A percentile compares a stretch with the other conserved stretches of the same genome.
Evolutionary conservation across 805 yeast genomes (phyloP).

Genomic region (Metschnikowia shivogae): DNA sequence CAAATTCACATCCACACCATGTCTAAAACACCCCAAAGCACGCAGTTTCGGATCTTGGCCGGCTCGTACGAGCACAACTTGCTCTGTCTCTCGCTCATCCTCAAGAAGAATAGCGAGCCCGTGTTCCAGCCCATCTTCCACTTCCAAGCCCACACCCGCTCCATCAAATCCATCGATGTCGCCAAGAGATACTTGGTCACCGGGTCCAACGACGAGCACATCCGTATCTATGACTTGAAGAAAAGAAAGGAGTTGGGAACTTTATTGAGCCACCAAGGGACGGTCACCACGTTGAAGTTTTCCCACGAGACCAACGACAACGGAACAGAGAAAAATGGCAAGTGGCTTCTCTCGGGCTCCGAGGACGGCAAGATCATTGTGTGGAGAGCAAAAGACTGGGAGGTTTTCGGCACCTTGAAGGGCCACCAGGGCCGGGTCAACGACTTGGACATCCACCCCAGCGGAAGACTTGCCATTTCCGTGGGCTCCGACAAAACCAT

Average conservation of each 20-base stretch:
- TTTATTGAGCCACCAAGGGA: slow-evolving; percentile 81
- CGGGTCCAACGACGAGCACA: slow-evolving; percentile 94
- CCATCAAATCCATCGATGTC: slow-evolving; percentile 79
- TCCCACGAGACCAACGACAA: slow-evolving; percentile 42
- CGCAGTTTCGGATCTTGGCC: slow-evolving; percentile 73
- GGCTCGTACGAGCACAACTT: slow-evolving; percentile 96
- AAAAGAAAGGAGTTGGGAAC: slow-evolving; percentile 93
- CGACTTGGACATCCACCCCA: slow-evolving; percentile 84
- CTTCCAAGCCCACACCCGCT: slow-evolving; percentile 88
- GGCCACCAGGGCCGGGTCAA: slow-evolving; percentile 84
- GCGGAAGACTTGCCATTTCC: slow-evolving; percentile 85
- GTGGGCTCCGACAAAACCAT: slow-evolving; percentile 83
- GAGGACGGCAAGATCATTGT: slow-evolving; percentile 86
- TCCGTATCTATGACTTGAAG: slow-evolving; percentile 88
- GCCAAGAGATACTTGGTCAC: slow-evolving; percentile 84
- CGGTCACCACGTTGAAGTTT: slow-evolving; percentile 74
- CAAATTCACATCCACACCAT: slow-evolving; percentile 2
- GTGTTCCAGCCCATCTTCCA: slow-evolving; percentile 89
- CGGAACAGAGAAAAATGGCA: slow-evolving; percentile 48
- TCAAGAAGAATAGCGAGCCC: slow-evolving; percentile 48
- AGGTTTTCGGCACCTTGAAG: slow-evolving; percentile 76
- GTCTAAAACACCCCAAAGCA: slow-evolving; percentile 8
- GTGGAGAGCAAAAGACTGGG: slow-evolving; percentile 99
- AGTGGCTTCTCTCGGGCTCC: slow-evolving; percentile 87
- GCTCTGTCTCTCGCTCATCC: slow-evolving; percentile 72